phyloP scores from a whole-genome alignment of 306 rosid species.

The Rosa rugosa region DNA sequence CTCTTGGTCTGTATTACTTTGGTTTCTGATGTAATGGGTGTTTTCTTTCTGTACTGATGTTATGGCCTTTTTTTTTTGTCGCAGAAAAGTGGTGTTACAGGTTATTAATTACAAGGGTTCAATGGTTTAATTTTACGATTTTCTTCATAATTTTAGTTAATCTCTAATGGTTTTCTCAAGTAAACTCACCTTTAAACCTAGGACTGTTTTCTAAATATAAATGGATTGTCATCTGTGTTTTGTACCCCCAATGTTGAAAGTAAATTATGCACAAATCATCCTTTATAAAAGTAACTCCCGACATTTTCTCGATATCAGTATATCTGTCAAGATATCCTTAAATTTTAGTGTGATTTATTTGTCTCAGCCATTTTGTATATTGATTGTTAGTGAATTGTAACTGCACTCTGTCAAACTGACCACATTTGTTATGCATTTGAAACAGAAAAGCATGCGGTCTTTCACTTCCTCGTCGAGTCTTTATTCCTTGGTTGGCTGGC shows the following conservation, averaged over 20 bases:
- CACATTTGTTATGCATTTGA: conserved; percentile 8
- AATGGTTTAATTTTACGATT: background rate
- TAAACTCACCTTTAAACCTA: background rate
- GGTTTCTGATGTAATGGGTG: background rate
- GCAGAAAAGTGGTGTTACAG: background rate
- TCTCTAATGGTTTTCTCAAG: background rate
- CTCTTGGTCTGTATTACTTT: background rate
- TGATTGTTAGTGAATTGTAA: background rate
- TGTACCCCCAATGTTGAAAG: background rate
- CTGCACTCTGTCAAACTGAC: conserved; percentile 1
- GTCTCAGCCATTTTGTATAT: background rate
- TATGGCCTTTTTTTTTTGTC: background rate
- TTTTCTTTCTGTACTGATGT: background rate
- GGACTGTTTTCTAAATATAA: background rate
- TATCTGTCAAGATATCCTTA: background rate
- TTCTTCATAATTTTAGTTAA: background rate
- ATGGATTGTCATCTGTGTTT: background rate
- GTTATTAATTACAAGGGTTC: background rate
- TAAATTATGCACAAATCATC: background rate
- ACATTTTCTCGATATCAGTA: background rate
- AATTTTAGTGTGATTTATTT: background rate
- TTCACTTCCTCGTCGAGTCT: conserved; percentile 86
- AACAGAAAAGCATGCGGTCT: conserved; percentile 69
- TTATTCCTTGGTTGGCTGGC: conserved; percentile 84
- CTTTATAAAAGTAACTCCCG: background rate